Evolutionary conservation across 176 grass and related monocot genomes (phyloP).

Genomic region (Alopecurus myosuroides): DNA sequence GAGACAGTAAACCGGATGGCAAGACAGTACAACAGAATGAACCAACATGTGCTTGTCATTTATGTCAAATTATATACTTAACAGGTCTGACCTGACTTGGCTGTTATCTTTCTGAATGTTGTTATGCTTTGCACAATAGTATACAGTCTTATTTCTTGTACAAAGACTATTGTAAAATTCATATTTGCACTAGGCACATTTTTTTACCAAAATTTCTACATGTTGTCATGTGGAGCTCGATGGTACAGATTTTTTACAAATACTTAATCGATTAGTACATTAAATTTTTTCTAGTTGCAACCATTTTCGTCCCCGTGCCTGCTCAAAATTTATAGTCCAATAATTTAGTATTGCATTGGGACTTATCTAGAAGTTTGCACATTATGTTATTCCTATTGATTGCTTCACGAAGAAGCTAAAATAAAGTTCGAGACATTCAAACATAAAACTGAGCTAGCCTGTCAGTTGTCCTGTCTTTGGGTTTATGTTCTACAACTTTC

Average conservation of each 20-base stretch:
- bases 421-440: neutral
- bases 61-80: constrained; percentile 94
- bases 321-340: neutral
- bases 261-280: neutral
- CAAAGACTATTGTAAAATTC: neutral
- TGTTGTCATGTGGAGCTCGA: neutral
- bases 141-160: neutral
- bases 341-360: constrained; percentile 19
- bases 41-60: constrained; percentile 78
- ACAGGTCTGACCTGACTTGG: constrained; percentile 50
- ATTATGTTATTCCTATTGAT: neutral
- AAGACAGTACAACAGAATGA: constrained; percentile 78
- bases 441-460: neutral
- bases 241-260: neutral
- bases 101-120: neutral
- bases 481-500: constrained; percentile 14
- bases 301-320: neutral
- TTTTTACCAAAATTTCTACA: constrained; percentile 8
- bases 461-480: constrained; percentile 16
- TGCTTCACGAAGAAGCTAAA: neutral
- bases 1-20: constrained; percentile 87
- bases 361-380: neutral
- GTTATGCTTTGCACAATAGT: neutral
- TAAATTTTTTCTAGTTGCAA: neutral
- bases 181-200: neutral